Conservation (phyloP, 495 filamentous ascomycete species). For the Lophium mytilinum region DNA sequence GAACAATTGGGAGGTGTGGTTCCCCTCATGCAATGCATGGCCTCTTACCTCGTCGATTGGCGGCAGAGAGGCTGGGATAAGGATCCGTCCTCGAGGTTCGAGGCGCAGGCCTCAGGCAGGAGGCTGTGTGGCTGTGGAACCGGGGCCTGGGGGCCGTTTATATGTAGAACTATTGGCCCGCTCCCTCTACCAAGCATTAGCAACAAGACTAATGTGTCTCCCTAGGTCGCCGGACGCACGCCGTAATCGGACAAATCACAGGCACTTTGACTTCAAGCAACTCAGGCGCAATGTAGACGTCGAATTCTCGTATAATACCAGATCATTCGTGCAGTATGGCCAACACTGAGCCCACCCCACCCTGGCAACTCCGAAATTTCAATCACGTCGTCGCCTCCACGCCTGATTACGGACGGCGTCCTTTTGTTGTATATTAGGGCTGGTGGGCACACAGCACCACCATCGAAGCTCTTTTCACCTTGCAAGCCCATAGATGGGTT, state of each 20-base stretch:
- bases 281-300: no score
- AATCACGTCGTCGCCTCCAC: conserved; percentile 23
- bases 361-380: conserved; percentile 23
- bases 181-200: no score
- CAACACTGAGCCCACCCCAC: conserved; percentile 17
- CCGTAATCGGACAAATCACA: no score
- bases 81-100: neutral
- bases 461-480: conserved; percentile 24
- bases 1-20: neutral
- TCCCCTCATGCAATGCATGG: neutral
- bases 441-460: conserved; percentile 16
- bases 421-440: conserved; percentile 22
- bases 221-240: no score
- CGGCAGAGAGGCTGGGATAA: neutral
- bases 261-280: no score
- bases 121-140: neutral
- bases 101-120: neutral
- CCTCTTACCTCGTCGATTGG: neutral
- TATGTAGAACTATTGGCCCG: neutral
- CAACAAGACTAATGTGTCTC: neutral
- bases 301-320: neutral
- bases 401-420: conserved; percentile 19
- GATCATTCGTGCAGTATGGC: conserved; percentile 7
- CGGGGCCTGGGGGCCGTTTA: neutral
- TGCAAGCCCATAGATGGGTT: conserved; percentile 22